Conservation (phyloP, 108 stramenopile genomes). For the Heterococcus sp. region DNA sequence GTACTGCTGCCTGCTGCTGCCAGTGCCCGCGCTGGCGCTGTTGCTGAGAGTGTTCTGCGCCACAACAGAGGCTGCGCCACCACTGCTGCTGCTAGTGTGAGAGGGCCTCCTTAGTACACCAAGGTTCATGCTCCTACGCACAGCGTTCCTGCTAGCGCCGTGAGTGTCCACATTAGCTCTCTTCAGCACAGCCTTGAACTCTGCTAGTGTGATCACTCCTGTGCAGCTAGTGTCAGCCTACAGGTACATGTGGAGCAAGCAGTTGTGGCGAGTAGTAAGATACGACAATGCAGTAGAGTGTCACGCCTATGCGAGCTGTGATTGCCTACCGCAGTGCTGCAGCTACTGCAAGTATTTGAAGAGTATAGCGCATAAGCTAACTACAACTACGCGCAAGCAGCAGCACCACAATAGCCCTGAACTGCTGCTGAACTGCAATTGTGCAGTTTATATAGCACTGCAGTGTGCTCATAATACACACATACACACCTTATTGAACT, state of each 20-base stretch:
- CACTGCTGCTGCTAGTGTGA: not conserved
- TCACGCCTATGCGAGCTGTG: not conserved
- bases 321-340: not conserved
- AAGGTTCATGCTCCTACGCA: not conserved
- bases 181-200: not conserved
- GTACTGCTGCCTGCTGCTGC: not conserved
- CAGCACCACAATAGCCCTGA: not conserved
- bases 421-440: not conserved
- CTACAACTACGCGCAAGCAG: not conserved
- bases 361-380: not conserved
- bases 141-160: too few species aligned
- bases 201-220: not conserved
- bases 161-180: not conserved
- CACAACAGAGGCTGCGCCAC: not conserved
- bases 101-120: not conserved
- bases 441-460: not conserved
- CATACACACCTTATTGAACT: conserved; percentile 18
- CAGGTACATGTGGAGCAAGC: not conserved
- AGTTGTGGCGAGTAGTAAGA: not conserved
- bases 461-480: not conserved
- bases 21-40: not conserved
- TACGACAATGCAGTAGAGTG: not conserved
- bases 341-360: not conserved
- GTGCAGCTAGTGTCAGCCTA: not conserved
- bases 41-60: not conserved